Base-by-base conservation (phyloP, 1,139 yeast species). In the Magnusiomyces starmeri region DNA sequence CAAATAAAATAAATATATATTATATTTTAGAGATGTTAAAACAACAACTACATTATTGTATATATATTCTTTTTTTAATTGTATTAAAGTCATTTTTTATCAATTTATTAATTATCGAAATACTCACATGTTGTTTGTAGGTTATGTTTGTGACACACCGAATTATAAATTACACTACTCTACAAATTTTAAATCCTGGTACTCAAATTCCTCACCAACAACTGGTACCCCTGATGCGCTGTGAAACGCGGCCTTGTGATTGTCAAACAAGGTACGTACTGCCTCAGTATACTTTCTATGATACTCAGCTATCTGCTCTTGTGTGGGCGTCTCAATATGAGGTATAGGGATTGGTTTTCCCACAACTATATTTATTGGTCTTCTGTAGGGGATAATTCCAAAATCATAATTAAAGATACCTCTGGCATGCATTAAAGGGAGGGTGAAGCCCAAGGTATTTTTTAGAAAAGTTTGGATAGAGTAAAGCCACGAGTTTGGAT, bases 341-440 rank as follows among this genome's bases (percentile, higher is more conserved):
- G 90, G 88, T 3, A 90, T 78, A 40, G 78, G 73, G 21, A 92
- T 85, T 2, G 98, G 97, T 41, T 72, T 72, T 0, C 98, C 98
- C 45, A 85, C 79, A 3, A 70, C 72, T 24, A 90, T 77, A 59
- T 86, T 77, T 52, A 92, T 84, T 1, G 90, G 88, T 54, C 83
- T 78, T 58, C 97, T 75, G 66, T 79, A 90, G 1, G 98, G 97
- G 56, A 94, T 70, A 42, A 92, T 72, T 0, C 98, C 98, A 70
- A 86, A 87, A 65, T 90, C 96, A 63, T 90, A 87, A 62, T 90
- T 88, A 69, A 92, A 89, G 0, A 92, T 77, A 0, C 98, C 97
- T 49, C 97, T 75, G 0, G 97, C 97, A 64, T 89, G 85, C 70
- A 92, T 85, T 54, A 92, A 78, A 1, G 98, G 98, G 16, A 92